Evolutionary conservation across 1,139 yeast genomes (phyloP).

Genomic region (Groenewaldozyma sp.): DNA sequence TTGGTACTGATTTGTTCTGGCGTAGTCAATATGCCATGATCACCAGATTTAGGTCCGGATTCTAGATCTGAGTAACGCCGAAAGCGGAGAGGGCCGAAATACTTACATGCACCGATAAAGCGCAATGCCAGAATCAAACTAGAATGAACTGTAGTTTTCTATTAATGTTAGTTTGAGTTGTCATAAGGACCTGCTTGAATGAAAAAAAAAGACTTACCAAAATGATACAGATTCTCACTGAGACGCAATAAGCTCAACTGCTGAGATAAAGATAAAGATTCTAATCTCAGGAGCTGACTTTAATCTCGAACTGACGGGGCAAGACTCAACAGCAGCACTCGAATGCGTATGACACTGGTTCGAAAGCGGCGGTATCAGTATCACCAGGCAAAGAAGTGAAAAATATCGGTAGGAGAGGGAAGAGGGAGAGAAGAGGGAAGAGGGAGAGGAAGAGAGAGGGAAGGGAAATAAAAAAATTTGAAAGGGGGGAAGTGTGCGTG

Average conservation of each 20-base stretch:
- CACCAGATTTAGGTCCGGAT: too few relatives aligned
- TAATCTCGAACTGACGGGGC: too few relatives aligned
- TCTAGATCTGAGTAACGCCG: too few relatives aligned
- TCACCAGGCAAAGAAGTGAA: not conserved
- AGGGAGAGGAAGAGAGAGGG: not conserved
- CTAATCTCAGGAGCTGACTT: too few relatives aligned
- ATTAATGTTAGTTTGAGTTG: not conserved
- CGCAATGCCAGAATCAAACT: not conserved
- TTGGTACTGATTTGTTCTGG: too few relatives aligned
- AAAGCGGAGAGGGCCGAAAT: not conserved
- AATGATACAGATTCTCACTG: not conserved
- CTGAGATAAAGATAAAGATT: not conserved
- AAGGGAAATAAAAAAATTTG: not conserved
- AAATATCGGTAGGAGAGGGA: not conserved
- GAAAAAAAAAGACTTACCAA: not conserved
- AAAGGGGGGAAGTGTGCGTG: not conserved
- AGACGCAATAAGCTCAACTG: not conserved
- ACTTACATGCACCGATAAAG: not conserved
- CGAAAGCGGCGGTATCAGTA: not conserved
- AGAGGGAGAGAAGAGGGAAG: not conserved
- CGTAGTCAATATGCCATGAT: too few relatives aligned
- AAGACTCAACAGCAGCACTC: not conserved
- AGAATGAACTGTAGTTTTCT: not conserved
- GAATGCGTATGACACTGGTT: not conserved
- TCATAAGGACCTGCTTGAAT: not conserved